phyloP scores from a whole-genome alignment of 805 yeast species.

The Schizosaccharomyces cryophilus region DNA sequence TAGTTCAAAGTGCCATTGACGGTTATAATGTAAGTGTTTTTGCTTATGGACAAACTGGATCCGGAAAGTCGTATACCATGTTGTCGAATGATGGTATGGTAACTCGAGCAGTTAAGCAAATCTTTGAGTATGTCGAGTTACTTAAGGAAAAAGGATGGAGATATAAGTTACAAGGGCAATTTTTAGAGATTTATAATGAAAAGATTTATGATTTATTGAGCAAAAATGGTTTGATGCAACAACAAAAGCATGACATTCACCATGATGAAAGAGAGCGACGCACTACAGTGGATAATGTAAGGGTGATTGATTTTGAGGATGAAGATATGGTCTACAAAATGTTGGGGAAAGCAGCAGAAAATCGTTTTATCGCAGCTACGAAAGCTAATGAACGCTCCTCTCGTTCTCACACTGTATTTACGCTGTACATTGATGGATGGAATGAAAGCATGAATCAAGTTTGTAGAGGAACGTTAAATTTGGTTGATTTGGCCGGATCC shows the following conservation, averaged over 20 bases:
- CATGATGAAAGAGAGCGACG: slow-evolving; percentile 37
- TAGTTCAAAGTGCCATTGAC: slow-evolving; percentile 65
- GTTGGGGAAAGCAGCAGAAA: slow-evolving; percentile 29
- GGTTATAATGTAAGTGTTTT: slow-evolving; percentile 83
- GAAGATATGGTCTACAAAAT: slow-evolving; percentile 26
- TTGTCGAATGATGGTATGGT: slow-evolving; percentile 51
- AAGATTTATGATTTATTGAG: slow-evolving; percentile 44
- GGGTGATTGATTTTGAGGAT: slow-evolving; percentile 22
- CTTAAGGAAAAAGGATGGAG: slow-evolving; percentile 35
- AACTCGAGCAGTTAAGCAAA: slow-evolving; percentile 45
- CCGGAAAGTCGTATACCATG: slow-evolving; percentile 91
- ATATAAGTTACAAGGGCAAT: slow-evolving; percentile 42
- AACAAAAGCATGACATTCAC: slow-evolving; percentile 37
- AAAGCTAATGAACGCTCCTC: slow-evolving; percentile 64
- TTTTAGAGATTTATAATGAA: slow-evolving; percentile 78
- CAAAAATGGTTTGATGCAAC: slow-evolving; percentile 7
- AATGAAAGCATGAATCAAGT: slow-evolving; percentile 25
- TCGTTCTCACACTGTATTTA: slow-evolving; percentile 70
- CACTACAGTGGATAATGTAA: slow-evolving; percentile 39
- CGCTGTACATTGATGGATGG: slow-evolving; percentile 32
- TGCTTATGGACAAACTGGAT: slow-evolving; percentile 92
- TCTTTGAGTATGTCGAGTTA: slow-evolving; percentile 31
- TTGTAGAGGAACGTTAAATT: slow-evolving; percentile 41
- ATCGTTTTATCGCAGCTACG: slow-evolving; percentile 62
- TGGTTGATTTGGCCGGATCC: slow-evolving; percentile 85